phyloP scores from a whole-genome alignment of 2,329 filamentous ascomycete species.

The Neobulgaria alba region DNA sequence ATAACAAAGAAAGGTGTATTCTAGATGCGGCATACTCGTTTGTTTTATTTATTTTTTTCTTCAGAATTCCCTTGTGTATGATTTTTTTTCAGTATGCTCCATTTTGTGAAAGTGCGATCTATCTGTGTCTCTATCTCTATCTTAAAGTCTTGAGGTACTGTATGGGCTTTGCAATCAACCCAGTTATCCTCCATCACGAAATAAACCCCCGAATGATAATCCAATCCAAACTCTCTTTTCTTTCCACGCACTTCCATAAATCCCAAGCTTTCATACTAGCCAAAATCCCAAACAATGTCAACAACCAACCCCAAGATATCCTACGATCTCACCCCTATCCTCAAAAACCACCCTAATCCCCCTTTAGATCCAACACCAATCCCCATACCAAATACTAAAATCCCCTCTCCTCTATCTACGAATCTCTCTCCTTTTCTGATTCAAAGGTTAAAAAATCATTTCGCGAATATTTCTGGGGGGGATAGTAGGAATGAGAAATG shows the following conservation, averaged over 20 bases:
- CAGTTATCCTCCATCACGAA: background rate
- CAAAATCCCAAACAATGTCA: too few species aligned
- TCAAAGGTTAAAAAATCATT: background rate
- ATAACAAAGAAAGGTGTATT: background rate
- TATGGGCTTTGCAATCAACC: background rate
- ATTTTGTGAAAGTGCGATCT: background rate
- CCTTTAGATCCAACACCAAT: background rate
- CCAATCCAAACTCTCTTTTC: too few species aligned
- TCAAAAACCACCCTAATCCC: too few species aligned
- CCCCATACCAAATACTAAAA: conserved; percentile 14
- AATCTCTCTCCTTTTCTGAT: conserved; percentile 12
- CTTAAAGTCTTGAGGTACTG: background rate
- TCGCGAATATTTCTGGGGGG: background rate
- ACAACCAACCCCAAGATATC: too few species aligned
- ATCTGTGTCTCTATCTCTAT: background rate
- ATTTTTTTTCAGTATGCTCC: background rate
- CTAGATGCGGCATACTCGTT: background rate
- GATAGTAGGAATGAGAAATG: conserved; percentile 18
- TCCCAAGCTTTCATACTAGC: too few species aligned
- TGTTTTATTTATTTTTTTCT: background rate
- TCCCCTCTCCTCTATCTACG: conserved; percentile 16
- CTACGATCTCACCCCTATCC: too few species aligned
- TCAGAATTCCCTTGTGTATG: background rate
- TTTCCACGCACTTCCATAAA: too few species aligned
- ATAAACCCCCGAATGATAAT: too few species aligned